Evolutionary conservation across 2,329 filamentous ascomycete species (phyloP), one percentile per base, ranked within the genome.

Genomic region (Calycina marina): DNA sequence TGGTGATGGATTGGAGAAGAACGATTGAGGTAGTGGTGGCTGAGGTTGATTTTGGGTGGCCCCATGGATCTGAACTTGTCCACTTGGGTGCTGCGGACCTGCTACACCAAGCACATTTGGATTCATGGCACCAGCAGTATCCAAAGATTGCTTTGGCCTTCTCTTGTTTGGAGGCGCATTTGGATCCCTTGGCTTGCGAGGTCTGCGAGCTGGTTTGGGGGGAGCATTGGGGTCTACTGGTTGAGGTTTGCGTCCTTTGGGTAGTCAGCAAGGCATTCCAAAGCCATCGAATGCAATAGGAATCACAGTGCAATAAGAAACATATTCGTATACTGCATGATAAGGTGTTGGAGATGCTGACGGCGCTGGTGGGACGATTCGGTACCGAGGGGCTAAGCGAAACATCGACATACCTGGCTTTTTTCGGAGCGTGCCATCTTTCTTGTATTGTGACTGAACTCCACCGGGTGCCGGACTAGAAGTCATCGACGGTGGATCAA

Each of bases 181-280:
- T 5, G 71, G 65, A 44, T 77, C 72, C 41, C 60, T 65, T 14
- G 69, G 62, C 46, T 75, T 76, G 35, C 71, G 55, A 5, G 62
- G 58, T n/a, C n/a, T n/a, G n/a, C n/a, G n/a, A n/a, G n/a, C n/a
- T 40, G 62, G 65, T 37, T 67, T 65, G 32, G 56, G 25, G 2
- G 20, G 20, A 22, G 20, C 20, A 22, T 22, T 22, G 8, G 20
- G 20, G n/a, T 22, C 20, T 22, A 22, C 20, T 3, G 20, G 20
- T 9, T 8, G 8, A 9, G 72, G 70, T 49, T 77, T 77, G 30
- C 72, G 65, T 14, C 71, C 72, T 22, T 22, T 22, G 20, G 8
- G 20, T 9, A 9, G 20, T 22, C n/a, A 22, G 20, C n/a, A n/a
- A n/a, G n/a, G n/a, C n/a, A n/a, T n/a, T n/a, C n/a, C n/a, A n/a